phyloP scores from a whole-genome alignment of 805 yeast species.

The Candida vartiovaarae region DNA sequence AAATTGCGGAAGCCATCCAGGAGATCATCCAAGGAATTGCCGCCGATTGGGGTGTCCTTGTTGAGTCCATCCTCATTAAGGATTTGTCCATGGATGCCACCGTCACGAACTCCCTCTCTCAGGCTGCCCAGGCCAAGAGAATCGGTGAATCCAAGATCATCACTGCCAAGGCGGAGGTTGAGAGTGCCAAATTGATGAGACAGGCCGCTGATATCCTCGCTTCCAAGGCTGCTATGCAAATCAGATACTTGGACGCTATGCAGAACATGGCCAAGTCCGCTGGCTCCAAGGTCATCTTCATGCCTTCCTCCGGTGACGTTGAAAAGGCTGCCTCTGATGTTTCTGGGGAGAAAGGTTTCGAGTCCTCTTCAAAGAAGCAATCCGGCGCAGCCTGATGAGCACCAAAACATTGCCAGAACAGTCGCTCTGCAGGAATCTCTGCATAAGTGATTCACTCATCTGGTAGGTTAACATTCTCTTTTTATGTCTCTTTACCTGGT shows the following conservation, averaged over 20 bases:
- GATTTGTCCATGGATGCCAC: constrained; percentile 49
- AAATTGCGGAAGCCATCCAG: constrained; percentile 59
- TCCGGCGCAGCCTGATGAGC: too few relatives aligned
- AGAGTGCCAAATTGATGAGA: constrained; percentile 68
- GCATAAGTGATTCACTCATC: too few relatives aligned
- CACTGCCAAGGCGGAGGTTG: constrained; percentile 70
- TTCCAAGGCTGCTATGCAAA: constrained; percentile 72
- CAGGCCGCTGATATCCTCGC: constrained; percentile 72
- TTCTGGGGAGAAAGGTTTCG: background rate
- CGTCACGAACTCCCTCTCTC: constrained; percentile 55
- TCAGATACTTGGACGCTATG: constrained; percentile 73
- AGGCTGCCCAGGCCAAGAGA: constrained; percentile 71
- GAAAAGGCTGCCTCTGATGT: constrained; percentile 20
- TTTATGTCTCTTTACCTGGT: too few relatives aligned
- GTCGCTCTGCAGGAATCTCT: too few relatives aligned
- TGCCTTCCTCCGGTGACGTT: constrained; percentile 47
- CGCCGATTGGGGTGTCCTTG: constrained; percentile 60
- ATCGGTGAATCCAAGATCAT: constrained; percentile 73
- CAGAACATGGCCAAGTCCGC: constrained; percentile 60
- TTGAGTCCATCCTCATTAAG: constrained; percentile 62
- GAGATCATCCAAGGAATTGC: constrained; percentile 56
- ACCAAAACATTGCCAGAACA: too few relatives aligned
- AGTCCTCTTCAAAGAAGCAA: too few relatives aligned
- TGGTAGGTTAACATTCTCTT: too few relatives aligned
- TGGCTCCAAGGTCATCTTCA: constrained; percentile 62